Conservation (phyloP, 169 alveolate genomes). For the Perkinsus chesapeaki region DNA sequence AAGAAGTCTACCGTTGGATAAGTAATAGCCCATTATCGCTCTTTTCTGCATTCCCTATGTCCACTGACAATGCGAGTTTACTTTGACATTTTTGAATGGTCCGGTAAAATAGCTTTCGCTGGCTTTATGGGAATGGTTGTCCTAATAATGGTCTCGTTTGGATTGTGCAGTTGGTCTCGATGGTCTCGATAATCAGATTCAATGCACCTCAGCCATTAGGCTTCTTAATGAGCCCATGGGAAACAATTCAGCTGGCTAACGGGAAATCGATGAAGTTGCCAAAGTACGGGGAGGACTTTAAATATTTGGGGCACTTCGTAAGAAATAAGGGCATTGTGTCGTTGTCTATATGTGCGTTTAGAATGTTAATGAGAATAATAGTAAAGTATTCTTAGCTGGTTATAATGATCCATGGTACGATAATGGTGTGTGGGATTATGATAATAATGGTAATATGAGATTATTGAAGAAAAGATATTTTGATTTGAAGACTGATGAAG, state of each 20-base stretch:
- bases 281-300: background rate
- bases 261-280: background rate
- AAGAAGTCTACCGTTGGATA: background rate
- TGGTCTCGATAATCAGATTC: background rate
- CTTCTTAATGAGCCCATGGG: background rate
- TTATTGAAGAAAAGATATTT: background rate
- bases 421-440: background rate
- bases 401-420: background rate
- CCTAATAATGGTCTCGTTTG: background rate
- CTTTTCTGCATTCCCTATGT: background rate
- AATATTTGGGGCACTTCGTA: background rate
- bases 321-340: background rate
- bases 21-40: no score
- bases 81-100: no score
- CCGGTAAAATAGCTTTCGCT: no score
- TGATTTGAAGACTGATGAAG: background rate
- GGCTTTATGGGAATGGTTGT: no score
- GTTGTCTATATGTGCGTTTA: background rate
- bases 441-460: background rate
- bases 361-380: background rate
- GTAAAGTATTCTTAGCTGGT: background rate
- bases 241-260: background rate
- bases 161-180: background rate
- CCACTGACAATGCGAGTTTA: background rate
- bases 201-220: background rate